These are phyloP conservation scores for Akanthomyces muscarius DNA, from an alignment of 2,329 filamentous ascomycete genomes.

Conservation along the genomic window DNA sequence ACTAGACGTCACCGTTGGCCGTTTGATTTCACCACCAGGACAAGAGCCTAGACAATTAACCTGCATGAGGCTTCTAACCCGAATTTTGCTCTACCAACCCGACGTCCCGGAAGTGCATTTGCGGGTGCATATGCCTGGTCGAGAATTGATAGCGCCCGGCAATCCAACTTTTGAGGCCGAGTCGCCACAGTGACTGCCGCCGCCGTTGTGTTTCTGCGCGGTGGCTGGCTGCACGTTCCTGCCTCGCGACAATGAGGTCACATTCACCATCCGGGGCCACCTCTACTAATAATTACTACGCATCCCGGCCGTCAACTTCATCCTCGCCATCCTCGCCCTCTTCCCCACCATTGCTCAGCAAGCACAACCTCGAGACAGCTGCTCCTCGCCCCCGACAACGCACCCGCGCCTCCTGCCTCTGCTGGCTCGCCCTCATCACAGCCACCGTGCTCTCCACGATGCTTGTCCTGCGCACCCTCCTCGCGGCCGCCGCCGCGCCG, in stretches of 20 bases:
- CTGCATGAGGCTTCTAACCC: background rate
- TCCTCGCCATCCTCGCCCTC: conserved; percentile 27
- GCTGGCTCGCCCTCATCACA: conserved; percentile 17
- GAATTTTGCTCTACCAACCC: too few species aligned
- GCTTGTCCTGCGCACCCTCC: conserved; percentile 24
- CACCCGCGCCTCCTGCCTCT: background rate
- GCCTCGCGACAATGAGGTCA: background rate
- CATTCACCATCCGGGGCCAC: background rate
- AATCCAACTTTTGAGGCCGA: background rate
- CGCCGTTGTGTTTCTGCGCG: background rate
- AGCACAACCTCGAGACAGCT: conserved; percentile 22
- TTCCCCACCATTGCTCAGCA: conserved; percentile 23
- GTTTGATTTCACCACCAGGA: background rate
- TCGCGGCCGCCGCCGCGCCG: conserved; percentile 21
- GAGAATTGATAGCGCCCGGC: background rate
- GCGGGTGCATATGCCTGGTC: background rate
- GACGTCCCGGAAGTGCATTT: too few species aligned
- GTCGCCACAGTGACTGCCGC: background rate
- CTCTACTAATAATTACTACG: background rate
- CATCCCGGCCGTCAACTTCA: conserved; percentile 19
- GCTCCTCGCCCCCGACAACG: conserved; percentile 18
- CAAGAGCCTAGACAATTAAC: background rate
- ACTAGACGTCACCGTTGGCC: background rate
- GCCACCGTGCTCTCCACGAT: conserved; percentile 21
- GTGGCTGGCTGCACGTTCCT: too few species aligned